These are phyloP conservation scores for Fistulinella cinereoalba DNA, from an alignment of 1,284 basidiomycete species.

Conservation along the genomic window DNA sequence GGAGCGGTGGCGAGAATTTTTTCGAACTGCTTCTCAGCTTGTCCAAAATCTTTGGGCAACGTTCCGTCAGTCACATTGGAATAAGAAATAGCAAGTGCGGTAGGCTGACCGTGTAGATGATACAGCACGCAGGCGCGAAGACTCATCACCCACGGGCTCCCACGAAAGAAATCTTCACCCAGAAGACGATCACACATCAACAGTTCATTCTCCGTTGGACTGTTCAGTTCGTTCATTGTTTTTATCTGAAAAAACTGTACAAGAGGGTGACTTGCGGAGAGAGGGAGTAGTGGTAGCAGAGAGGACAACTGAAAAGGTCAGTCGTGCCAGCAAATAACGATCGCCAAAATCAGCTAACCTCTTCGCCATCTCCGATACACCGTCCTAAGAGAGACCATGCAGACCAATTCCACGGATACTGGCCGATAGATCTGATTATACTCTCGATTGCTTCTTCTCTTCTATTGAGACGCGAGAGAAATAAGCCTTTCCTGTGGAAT, in stretches of 20 bases:
- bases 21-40: slow-evolving; percentile 83
- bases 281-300: slow-evolving; percentile 60
- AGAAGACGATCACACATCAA: slow-evolving; percentile 77
- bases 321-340: not conserved
- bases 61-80: slow-evolving; percentile 7
- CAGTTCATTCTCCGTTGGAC: slow-evolving; percentile 79
- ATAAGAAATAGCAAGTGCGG: not conserved
- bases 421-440: slow-evolving; percentile 73
- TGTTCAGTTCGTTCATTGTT: slow-evolving; percentile 88
- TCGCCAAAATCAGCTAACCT: slow-evolving; percentile 53
- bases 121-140: slow-evolving; percentile 86
- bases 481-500: slow-evolving; percentile 65
- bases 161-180: slow-evolving; percentile 70
- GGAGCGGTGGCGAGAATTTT: slow-evolving; percentile 80
- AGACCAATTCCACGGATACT: slow-evolving; percentile 96
- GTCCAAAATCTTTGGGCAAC: slow-evolving; percentile 68
- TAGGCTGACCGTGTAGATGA: slow-evolving; percentile 74
- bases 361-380: slow-evolving; percentile 85
- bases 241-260: slow-evolving; percentile 88
- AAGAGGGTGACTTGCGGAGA: slow-evolving; percentile 67
- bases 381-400: slow-evolving; percentile 82
- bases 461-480: slow-evolving; percentile 74
- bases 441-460: slow-evolving; percentile 86
- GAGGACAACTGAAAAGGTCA: slow-evolving; percentile 54
- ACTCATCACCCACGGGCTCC: slow-evolving; percentile 84